phyloP scores from a whole-genome alignment of 352 stramenopile species.

The Blastocystis sp. region DNA sequence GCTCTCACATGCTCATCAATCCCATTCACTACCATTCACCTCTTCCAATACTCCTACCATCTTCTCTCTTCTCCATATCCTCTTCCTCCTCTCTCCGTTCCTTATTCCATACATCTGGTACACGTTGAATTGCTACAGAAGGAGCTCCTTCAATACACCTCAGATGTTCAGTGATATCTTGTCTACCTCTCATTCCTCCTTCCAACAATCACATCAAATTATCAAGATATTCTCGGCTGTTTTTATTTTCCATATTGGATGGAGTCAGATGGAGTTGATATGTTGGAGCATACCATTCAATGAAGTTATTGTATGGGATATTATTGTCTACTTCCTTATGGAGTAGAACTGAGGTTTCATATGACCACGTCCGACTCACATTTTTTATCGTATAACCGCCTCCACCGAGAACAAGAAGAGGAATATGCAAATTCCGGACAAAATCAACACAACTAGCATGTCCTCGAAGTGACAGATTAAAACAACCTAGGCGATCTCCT shows the following conservation, averaged over 20 bases:
- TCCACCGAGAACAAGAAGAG: conserved; percentile 75
- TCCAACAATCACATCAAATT: conserved; percentile 68
- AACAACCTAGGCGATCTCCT: conserved; percentile 89
- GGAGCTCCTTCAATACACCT: conserved; percentile 74
- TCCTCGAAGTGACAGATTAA: conserved; percentile 87
- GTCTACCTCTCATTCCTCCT: not conserved
- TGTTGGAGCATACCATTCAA: conserved; percentile 94
- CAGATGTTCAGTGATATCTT: conserved; percentile 73
- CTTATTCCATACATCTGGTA: conserved; percentile 71
- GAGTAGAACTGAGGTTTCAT: conserved; percentile 87
- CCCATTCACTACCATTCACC: conserved; percentile 42
- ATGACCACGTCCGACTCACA: conserved; percentile 85
- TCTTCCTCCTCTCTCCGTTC: conserved; percentile 59
- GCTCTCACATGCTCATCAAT: not conserved
- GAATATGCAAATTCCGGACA: conserved; percentile 78
- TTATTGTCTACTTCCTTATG: conserved; percentile 79
- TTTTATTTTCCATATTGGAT: conserved; percentile 96
- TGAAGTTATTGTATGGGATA: conserved; percentile 98
- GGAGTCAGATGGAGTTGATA: conserved; percentile 92
- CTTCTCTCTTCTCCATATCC: conserved; percentile 56
- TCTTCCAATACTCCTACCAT: not conserved
- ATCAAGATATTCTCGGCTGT: conserved; percentile 82
- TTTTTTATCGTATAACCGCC: conserved; percentile 79
- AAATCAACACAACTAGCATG: conserved; percentile 72
- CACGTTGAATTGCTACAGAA: conserved; percentile 77